Conservation (phyloP, 192 early-diverging fungal genomes). For the Endogone sp. region DNA sequence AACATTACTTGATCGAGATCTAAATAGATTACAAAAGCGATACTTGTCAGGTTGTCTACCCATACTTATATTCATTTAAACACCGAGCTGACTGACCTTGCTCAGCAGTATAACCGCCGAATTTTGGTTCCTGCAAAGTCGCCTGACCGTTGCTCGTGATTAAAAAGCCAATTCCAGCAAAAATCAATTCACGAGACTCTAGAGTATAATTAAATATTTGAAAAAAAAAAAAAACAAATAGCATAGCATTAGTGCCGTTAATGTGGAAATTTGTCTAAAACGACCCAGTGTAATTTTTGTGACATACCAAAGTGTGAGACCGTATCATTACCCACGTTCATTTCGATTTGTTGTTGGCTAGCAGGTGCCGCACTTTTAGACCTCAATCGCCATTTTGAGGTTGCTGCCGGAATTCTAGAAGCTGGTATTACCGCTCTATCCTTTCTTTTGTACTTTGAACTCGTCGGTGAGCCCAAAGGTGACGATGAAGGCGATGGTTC, state of each 20-base stretch:
- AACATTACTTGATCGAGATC: too few species aligned
- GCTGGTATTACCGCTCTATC: not conserved
- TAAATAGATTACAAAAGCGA: not conserved
- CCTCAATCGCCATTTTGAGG: not conserved
- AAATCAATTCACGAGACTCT: not conserved
- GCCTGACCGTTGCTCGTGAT: not conserved
- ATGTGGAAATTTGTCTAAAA: not conserved
- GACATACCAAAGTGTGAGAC: too few species aligned
- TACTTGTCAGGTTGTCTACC: not conserved
- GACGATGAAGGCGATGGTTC: too few species aligned
- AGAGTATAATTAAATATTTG: too few species aligned
- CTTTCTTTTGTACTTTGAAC: too few species aligned
- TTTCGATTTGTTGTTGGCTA: too few species aligned
- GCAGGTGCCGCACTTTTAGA: not conserved
- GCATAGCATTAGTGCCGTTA: not conserved
- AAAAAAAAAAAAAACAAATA: not conserved
- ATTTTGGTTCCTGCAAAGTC: not conserved
- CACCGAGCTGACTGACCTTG: not conserved
- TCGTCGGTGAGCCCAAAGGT: too few species aligned
- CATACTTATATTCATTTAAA: not conserved
- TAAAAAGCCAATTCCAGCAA: not conserved
- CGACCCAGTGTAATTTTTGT: too few species aligned
- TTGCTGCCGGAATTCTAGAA: not conserved
- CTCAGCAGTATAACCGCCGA: not conserved
- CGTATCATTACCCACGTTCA: not conserved